Percentiles rank a stretch among this genome's conserved stretches.
Evolutionary conservation across 2,329 filamentous ascomycete species (phyloP).

Genomic region (Claviceps lovelessii): DNA sequence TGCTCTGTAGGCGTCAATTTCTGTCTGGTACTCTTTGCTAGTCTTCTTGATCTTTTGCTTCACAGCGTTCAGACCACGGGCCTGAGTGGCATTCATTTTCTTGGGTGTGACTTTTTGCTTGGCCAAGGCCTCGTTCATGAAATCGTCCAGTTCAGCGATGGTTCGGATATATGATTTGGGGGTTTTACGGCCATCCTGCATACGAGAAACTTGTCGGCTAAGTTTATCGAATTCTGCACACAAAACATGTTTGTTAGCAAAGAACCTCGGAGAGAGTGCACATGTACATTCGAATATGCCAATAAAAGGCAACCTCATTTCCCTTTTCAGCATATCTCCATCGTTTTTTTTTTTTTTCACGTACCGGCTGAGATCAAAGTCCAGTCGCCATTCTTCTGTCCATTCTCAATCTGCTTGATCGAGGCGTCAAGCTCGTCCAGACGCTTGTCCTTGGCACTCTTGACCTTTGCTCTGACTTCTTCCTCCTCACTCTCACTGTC

Average conservation of each 20-base stretch:
- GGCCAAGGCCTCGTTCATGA: constrained; percentile 81
- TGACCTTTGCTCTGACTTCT: constrained; percentile 72
- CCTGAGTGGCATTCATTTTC: constrained; percentile 97
- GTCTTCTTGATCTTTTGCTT: constrained; percentile 99
- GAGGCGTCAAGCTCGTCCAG: constrained; percentile 84
- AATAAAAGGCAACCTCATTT: neutral
- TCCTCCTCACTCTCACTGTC: constrained; percentile 81
- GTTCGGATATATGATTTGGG: constrained; percentile 90
- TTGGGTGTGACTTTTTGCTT: constrained; percentile 94
- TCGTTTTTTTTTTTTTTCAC: constrained; percentile 15
- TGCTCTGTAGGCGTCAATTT: constrained; percentile 75
- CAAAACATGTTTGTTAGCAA: constrained; percentile 5
- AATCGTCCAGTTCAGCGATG: constrained; percentile 84
- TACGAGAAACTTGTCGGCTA: constrained; percentile 71
- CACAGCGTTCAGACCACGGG: constrained; percentile 86
- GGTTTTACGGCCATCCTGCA: constrained; percentile 59
- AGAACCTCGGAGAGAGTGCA: neutral
- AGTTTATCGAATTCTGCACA: constrained; percentile 79
- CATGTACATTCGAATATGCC: neutral
- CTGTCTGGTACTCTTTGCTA: constrained; percentile 82
- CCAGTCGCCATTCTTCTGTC: constrained; percentile 96
- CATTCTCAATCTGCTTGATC: constrained; percentile 87
- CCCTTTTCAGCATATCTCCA: neutral
- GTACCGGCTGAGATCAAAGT: constrained; percentile 76
- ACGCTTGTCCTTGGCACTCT: constrained; percentile 96